Percentiles rank a stretch among this genome's conserved stretches.
phyloP scores from a whole-genome alignment of 2,329 filamentous ascomycete genomes.

The Sporothrix protearum region DNA sequence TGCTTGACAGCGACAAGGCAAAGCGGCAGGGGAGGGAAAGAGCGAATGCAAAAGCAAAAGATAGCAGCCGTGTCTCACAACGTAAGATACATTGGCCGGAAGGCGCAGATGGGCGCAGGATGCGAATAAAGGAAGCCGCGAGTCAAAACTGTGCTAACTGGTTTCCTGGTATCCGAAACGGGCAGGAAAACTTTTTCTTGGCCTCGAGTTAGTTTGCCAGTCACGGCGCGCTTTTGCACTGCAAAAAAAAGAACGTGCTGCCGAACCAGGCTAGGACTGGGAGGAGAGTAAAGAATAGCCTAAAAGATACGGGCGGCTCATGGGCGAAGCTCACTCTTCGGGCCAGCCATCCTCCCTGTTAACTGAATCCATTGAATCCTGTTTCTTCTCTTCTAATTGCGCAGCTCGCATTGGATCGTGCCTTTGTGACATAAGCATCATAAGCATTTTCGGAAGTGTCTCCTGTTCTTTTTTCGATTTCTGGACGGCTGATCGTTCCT shows the following conservation, averaged over 20 bases:
- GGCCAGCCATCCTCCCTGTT: not conserved
- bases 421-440: not conserved
- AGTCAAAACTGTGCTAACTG: not conserved
- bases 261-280: not conserved
- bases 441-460: not conserved
- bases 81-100: not conserved
- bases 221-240: not conserved
- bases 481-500: not conserved
- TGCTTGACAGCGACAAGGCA: not conserved
- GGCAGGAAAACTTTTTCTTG: slow-evolving; percentile 13
- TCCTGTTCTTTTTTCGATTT: not conserved
- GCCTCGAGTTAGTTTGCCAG: not conserved
- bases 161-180: not conserved
- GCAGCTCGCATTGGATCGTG: not conserved
- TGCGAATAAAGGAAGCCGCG: not conserved
- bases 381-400: not conserved
- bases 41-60: not conserved
- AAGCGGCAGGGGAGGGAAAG: not conserved
- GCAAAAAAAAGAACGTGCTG: slow-evolving; percentile 12
- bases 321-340: not conserved
- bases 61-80: slow-evolving; percentile 3
- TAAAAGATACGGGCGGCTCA: not conserved
- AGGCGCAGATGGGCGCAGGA: not conserved
- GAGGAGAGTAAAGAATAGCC: not conserved
- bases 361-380: not conserved